These are phyloP conservation scores for Magnaporthales sp. DNA, from an alignment of 2,329 filamentous ascomycete genomes.

Conservation along the genomic window DNA sequence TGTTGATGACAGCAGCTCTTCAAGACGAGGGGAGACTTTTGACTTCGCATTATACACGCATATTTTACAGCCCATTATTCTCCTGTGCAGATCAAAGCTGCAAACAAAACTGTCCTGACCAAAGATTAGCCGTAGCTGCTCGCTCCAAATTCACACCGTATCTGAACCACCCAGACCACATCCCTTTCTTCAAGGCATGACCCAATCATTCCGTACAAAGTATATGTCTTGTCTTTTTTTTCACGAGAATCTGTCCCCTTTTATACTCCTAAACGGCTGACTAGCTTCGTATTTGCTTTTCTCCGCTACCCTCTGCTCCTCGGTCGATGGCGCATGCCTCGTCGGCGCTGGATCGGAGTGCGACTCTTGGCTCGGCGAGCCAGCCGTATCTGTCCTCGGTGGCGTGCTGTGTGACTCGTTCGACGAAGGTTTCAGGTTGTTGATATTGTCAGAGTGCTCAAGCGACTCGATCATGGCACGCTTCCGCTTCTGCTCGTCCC, in stretches of 20 bases:
- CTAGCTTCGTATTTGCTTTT: conserved; percentile 87
- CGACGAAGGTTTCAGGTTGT: conserved; percentile 23
- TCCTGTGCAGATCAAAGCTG: not conserved
- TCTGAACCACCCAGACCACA: not conserved
- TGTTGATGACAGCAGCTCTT: not conserved
- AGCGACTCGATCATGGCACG: conserved; percentile 49
- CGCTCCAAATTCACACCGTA: not conserved
- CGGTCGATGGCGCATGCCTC: conserved; percentile 66
- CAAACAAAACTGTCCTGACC: not conserved
- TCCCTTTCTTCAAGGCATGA: not conserved
- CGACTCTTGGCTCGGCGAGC: conserved; percentile 63
- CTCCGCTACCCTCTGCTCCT: conserved; percentile 56
- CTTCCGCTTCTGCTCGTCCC: conserved; percentile 58
- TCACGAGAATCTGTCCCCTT: conserved; percentile 77
- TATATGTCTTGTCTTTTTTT: not conserved
- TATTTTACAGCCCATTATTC: not conserved
- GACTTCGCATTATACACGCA: not conserved
- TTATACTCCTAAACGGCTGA: conserved; percentile 65
- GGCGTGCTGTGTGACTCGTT: conserved; percentile 21
- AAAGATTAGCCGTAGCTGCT: not conserved
- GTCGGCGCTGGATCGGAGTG: conserved; percentile 78
- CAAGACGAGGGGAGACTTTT: not conserved
- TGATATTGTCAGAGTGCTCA: conserved; percentile 35
- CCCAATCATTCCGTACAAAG: not conserved
- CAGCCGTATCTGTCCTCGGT: conserved; percentile 47